phyloP scores from a whole-genome alignment of 331 rosid species.

The Pyrus hybrid region DNA sequence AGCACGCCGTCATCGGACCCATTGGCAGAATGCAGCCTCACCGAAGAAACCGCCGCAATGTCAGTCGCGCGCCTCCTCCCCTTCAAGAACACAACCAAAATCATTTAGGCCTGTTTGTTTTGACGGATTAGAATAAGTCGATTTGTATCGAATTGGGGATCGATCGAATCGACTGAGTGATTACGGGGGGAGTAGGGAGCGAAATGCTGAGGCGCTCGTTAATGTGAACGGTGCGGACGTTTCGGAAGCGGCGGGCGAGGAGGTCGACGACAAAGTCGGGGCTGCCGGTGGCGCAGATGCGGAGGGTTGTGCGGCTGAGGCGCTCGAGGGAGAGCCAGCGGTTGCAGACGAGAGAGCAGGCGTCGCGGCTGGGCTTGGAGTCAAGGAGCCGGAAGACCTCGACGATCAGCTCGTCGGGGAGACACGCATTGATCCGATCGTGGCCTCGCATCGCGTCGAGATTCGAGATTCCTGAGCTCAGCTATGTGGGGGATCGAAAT shows the following conservation, averaged over 20 bases:
- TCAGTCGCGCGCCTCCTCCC: conserved; percentile 31
- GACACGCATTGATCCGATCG: conserved; percentile 60
- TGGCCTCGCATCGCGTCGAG: conserved; percentile 39
- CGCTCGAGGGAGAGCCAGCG: conserved; percentile 95
- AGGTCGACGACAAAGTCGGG: conserved; percentile 56
- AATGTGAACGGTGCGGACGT: conserved; percentile 51
- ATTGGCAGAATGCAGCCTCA: conserved; percentile 20
- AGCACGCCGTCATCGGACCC: conserved; percentile 34
- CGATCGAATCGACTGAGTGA: conserved; percentile 6
- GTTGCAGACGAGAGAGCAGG: conserved; percentile 81
- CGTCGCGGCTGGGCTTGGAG: conserved; percentile 61
- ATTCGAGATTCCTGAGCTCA: not conserved
- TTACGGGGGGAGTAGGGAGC: conserved; percentile 45
- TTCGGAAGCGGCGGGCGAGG: conserved; percentile 59
- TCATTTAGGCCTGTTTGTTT: not conserved
- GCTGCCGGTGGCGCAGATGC: conserved; percentile 68
- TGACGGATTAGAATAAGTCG: not conserved
- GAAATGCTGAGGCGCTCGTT: conserved; percentile 70
- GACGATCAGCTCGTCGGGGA: conserved; percentile 74
- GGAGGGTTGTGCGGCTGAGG: conserved; percentile 57
- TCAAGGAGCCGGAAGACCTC: conserved; percentile 62
- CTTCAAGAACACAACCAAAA: not conserved
- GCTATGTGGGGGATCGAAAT: not conserved
- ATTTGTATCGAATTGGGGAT: not conserved
- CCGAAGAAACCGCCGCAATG: conserved; percentile 14